Evolutionary conservation across 2,329 filamentous ascomycete species (phyloP), one percentile per base, ranked within the genome.

Genomic region (Hansfordia pulvinata): DNA sequence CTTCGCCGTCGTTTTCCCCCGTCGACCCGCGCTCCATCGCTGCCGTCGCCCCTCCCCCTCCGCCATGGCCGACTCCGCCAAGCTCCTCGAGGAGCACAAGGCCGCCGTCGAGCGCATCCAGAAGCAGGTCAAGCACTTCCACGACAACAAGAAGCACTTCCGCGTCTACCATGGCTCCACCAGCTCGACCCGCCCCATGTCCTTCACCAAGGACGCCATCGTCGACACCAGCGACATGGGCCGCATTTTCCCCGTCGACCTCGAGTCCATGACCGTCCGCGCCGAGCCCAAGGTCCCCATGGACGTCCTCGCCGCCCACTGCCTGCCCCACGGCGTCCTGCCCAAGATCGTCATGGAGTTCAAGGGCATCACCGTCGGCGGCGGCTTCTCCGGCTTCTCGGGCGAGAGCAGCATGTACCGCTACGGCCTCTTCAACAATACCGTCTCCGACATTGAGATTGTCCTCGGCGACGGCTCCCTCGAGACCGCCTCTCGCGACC

Each of bases 161-260:
- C 57, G 69, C 13, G 70, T 76, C 39, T 67, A 60, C 33, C 69
- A 75, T 52, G 69, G 69, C 34, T 65, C 65, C 1, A 74, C 69
- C 14, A 72, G 71, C 43, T 69, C 62, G 32, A 75, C 69, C 24
- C 61, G 70, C 11, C 60, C 62, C 20, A 27, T 43, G 30, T 33
- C 35, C 26, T 50, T 50, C 34, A 44, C 42, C 10, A 45, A 44
- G 28, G 47, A 47, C 30, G 45, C 53, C 29, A 53, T 66, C 14
- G 54, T 76, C 30, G 66, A 71, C 41, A 71, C 65, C 20, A 65
- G 62, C 36, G 43, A 47, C 8, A 55, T 76, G 16, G 56, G 52
- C 31, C 57, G 63, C 46, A 56, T 76, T 17, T 49, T 76, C 23
- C 50, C 56, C 8, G 54, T 76, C 25, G 56, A 74, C 30, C 46